Base-by-base conservation (phyloP, 345 rosid genomes). In the Theobroma cacao region DNA sequence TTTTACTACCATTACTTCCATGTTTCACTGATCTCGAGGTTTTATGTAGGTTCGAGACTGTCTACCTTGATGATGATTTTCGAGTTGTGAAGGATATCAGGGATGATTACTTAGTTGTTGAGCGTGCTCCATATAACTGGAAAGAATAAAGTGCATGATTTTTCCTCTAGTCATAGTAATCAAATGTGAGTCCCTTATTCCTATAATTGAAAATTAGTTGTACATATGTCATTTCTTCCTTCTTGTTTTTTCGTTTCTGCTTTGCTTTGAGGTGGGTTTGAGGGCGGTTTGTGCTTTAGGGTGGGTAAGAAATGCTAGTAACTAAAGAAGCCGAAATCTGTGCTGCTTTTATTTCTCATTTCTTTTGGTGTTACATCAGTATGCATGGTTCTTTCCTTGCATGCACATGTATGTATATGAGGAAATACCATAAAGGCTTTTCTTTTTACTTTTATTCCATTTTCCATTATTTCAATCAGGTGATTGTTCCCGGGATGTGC, bases 61-160 rank as follows among this genome's bases (percentile, higher is more conserved):
- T 92, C 28, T 92, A 88, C 82, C 76, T 92, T 74, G 94, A 90
- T 74, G 85, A 84, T 70, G 94, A 92, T 41, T 86, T 92, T 62
- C 87, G 97, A 84, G 94, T 90, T 60, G 97, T 84, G 80, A 92
- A 90, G 76, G 97, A 92, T 85, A 88, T 90, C 66, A 89, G 93
- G 80, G 92, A 87, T 82, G 94, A 92, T 75, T 90, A 90, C 86
- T 81, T 92, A 75, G 75, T 92, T 74, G 93, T 71, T 15, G 92
- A 89, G 20, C 90, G 86, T 28, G 93, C 92, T 66, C 88, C 94
- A 31, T 90, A 85, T 82, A 47, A 75, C 28, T 75, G 78, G 78
- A 75, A 50, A 31, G 75, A 71, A 50, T 71, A 50, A 71, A 33
- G 45, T 3, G 2, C 10, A 31, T 43, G 41, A 30, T 12, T 45